Evolutionary conservation across 495 filamentous ascomycete genomes (phyloP).

Genomic region (Cercophora sp.): DNA sequence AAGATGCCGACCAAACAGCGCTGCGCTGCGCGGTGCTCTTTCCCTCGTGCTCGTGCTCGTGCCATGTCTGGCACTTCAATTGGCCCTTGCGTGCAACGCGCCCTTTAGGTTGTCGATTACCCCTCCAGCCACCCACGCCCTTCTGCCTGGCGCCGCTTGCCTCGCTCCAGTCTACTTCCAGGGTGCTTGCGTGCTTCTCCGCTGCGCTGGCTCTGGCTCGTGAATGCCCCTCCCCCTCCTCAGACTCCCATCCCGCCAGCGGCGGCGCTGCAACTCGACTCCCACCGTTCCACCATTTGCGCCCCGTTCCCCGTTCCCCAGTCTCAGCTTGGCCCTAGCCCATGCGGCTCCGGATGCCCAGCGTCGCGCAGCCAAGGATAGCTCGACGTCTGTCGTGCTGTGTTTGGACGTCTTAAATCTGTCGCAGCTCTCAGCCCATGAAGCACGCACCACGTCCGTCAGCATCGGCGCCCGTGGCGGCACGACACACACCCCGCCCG

Average conservation of each 20-base stretch:
- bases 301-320: no score
- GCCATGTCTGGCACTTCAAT: neutral
- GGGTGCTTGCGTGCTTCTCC: no score
- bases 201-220: neutral
- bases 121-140: neutral
- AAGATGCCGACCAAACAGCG: conserved; percentile 21
- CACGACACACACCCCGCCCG: neutral
- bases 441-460: neutral
- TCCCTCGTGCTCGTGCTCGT: no score
- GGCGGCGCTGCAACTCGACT: neutral
- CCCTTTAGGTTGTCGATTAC: neutral
- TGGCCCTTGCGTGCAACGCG: neutral
- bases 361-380: neutral
- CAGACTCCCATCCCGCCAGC: neutral
- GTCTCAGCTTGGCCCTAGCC: neutral
- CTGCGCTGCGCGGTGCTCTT: conserved; percentile 10
- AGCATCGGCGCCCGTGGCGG: neutral
- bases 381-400: neutral
- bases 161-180: no score
- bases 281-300: neutral
- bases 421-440: neutral
- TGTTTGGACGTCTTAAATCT: no score
- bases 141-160: no score
- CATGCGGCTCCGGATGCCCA: neutral
- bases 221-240: neutral